Percentiles rank a stretch among this genome's conserved stretches.
Evolutionary conservation across 768 basidiomycete species (phyloP).

Genomic region (Panus rudis): DNA sequence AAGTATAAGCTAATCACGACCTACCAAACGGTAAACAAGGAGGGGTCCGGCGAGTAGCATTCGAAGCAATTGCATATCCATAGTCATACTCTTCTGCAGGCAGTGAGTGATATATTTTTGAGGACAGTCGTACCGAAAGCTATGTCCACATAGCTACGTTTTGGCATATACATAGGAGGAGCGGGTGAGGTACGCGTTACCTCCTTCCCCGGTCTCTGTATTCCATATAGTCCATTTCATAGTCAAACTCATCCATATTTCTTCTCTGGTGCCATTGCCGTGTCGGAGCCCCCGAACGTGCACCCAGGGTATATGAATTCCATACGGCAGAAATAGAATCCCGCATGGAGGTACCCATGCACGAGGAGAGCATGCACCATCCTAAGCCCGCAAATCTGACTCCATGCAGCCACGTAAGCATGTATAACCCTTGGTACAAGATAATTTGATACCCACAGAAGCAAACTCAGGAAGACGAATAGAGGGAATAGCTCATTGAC

Average conservation of each 20-base stretch:
- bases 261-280: slow-evolving; percentile 27
- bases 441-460: slow-evolving; percentile 32
- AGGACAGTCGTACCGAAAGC: background rate
- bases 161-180: background rate
- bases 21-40: too few species aligned
- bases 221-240: slow-evolving; percentile 52
- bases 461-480: slow-evolving; percentile 38
- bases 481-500: slow-evolving; percentile 24
- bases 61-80: too few species aligned
- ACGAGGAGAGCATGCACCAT: slow-evolving; percentile 66
- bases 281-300: slow-evolving; percentile 21
- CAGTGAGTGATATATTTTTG: too few species aligned
- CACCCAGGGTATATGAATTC: slow-evolving; percentile 38
- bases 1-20: too few species aligned
- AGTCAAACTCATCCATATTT: slow-evolving; percentile 39
- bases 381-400: slow-evolving; percentile 41
- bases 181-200: background rate
- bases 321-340: slow-evolving; percentile 40
- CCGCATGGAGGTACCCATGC: slow-evolving; percentile 48
- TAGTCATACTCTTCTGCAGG: too few species aligned
- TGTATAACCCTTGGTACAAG: slow-evolving; percentile 2
- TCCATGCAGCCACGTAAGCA: slow-evolving; percentile 1
- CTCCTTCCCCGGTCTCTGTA: slow-evolving; percentile 8
- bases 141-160: background rate
- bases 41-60: too few species aligned